Evolutionary conservation across 768 basidiomycete genomes (phyloP), one percentile per base, ranked within the genome.

Genomic region (Trametes elegans): DNA sequence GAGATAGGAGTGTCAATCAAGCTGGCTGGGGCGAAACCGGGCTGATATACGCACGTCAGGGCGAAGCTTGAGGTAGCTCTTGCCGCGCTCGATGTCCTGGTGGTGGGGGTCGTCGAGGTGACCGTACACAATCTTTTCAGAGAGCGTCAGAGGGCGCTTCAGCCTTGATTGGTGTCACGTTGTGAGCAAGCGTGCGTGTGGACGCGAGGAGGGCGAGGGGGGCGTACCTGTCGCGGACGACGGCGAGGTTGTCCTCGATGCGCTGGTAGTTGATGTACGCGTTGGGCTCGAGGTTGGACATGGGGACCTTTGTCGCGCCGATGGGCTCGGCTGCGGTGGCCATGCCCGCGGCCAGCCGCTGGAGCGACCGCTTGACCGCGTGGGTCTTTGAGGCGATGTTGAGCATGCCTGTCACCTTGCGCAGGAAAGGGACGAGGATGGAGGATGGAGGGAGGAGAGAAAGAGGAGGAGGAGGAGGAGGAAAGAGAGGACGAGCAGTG

Each of bases 71-170:
- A 99, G 85, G 78, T 99, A 98, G 70, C 92, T 95, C 49, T 80
- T 81, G 53, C 97, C 97, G 46, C 96, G 89, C 55, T 82, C 82
- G 68, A 99, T 90, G 66, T 95, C 91, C 71, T 94, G 92, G 66
- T 85, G 82, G 63, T 87, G 85, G 49, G 96, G 85, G 74, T 98
- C 90, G 73, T 98, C 96, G 64, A 98, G 81, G 77, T 99, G 97
- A 53, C 97, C 97, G 72, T 99, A 99, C 35, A 98, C 78, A 67
- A 97, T 88, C 83, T 98, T 97, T 74, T 98, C 95, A 55, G 95
- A 94, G 64, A 96, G 74, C 14, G 95, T 97, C 72, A 97, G 74
- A 38, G 94, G 94, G 31, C 93, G 90, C 65, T 87, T 82, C 64
- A 97, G 77, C 70, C 94, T 96, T 53, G 7, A 27, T 7, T 23